Evolutionary conservation across 1,139 yeast genomes (phyloP).

Genomic region (Neolecta irregularis): DNA sequence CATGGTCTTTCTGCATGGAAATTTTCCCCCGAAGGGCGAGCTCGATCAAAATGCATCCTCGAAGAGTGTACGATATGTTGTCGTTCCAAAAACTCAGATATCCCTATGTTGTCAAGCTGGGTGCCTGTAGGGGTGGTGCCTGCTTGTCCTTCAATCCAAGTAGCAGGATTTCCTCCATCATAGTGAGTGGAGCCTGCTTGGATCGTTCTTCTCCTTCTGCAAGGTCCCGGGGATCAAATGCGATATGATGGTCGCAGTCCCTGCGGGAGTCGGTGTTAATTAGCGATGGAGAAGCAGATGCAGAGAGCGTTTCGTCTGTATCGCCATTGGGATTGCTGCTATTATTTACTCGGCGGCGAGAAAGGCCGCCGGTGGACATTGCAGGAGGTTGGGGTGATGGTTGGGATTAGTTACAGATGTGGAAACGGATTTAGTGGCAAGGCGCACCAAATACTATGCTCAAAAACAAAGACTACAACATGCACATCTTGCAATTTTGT

Average conservation of each 20-base stretch:
- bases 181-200: slow-evolving; percentile 55
- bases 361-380: not conserved
- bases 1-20: slow-evolving; percentile 79
- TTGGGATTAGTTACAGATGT: slow-evolving; percentile 2
- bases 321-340: not conserved
- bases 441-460: too few relatives aligned
- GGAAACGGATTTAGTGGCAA: not conserved
- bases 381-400: not conserved
- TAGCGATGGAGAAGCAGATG: slow-evolving; percentile 5
- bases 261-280: not conserved
- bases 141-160: slow-evolving; percentile 91
- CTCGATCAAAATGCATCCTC: slow-evolving; percentile 88
- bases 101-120: slow-evolving; percentile 30
- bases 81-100: slow-evolving; percentile 96
- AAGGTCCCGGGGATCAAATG: slow-evolving; percentile 66
- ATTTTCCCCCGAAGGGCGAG: slow-evolving; percentile 82
- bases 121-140: slow-evolving; percentile 7
- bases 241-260: slow-evolving; percentile 44
- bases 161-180: slow-evolving; percentile 90
- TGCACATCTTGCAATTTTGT: not conserved
- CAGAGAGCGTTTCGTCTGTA: slow-evolving; percentile 5
- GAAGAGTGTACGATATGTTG: slow-evolving; percentile 83
- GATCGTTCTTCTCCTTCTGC: slow-evolving; percentile 34
- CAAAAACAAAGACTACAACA: not conserved
- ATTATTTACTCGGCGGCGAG: slow-evolving; percentile 1